Evolutionary conservation across 306 rosid genomes (phyloP).

Genomic region (Cucurbita pepo): DNA sequence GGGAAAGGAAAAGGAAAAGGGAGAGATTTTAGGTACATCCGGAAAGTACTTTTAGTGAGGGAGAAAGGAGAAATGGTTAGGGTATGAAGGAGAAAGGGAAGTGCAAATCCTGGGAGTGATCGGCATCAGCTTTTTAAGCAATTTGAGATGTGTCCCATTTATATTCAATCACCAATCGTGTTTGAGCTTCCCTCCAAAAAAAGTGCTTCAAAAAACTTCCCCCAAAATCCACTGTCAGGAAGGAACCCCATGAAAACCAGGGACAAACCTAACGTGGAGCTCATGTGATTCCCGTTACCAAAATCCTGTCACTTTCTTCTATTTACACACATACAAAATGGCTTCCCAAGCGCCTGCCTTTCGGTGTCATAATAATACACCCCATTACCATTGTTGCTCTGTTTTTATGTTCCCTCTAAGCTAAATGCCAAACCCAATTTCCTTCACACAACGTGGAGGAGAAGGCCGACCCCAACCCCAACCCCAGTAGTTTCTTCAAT

Average conservation of each 20-base stretch:
- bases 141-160: not conserved
- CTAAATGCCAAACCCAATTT: not conserved
- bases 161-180: not conserved
- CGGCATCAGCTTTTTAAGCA: not conserved
- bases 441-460: slow-evolving; percentile 1
- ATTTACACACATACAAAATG: not conserved
- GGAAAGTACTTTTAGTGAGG: not conserved
- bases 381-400: not conserved
- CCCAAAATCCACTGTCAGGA: too few species aligned
- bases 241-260: too few species aligned
- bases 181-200: not conserved
- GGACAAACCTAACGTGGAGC: not conserved
- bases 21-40: not conserved
- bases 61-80: not conserved
- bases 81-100: not conserved
- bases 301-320: not conserved
- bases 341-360: not conserved
- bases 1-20: not conserved
- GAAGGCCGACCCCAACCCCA: not conserved
- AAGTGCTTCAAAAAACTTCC: not conserved
- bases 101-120: not conserved
- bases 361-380: not conserved
- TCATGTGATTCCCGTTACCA: not conserved
- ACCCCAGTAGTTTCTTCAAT: not conserved
- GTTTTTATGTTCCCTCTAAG: not conserved